A percentile compares a stretch with the other conserved stretches of the same genome.
Evolutionary conservation across 495 filamentous ascomycete species (phyloP).

Genomic region (Bacidia gigantensis): DNA sequence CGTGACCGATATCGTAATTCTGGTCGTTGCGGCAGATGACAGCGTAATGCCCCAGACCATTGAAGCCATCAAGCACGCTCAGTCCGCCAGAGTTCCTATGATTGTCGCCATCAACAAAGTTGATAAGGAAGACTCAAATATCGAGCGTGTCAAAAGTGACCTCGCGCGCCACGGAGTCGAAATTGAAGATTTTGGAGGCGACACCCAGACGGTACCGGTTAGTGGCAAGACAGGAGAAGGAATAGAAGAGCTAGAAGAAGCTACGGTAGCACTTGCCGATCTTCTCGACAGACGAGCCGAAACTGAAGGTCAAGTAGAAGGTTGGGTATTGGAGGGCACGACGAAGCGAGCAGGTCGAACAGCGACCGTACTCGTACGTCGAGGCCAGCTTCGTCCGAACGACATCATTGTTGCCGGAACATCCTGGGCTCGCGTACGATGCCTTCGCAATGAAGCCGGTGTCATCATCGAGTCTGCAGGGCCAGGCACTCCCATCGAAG

Average conservation of each 20-base stretch:
- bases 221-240: slow-evolving; percentile 90
- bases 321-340: slow-evolving; percentile 88
- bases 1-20: slow-evolving; percentile 90
- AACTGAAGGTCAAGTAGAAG: slow-evolving; percentile 61
- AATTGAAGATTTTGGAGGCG: slow-evolving; percentile 89
- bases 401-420: slow-evolving; percentile 78
- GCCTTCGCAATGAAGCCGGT: slow-evolving; percentile 75
- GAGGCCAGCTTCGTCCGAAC: slow-evolving; percentile 69
- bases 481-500: slow-evolving; percentile 79
- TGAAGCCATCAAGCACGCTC: slow-evolving; percentile 91
- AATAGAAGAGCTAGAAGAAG: slow-evolving; percentile 86
- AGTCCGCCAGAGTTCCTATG: slow-evolving; percentile 79
- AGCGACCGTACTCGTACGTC: slow-evolving; percentile 76
- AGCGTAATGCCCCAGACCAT: slow-evolving; percentile 95
- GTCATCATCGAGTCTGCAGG: slow-evolving; percentile 54
- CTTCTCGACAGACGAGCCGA: slow-evolving; percentile 83
- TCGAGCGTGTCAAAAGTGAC: slow-evolving; percentile 76
- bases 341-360: slow-evolving; percentile 77
- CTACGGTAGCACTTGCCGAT: slow-evolving; percentile 68
- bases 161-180: slow-evolving; percentile 74
- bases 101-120: slow-evolving; percentile 98
- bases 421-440: slow-evolving; percentile 71
- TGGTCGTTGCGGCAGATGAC: slow-evolving; percentile 95
- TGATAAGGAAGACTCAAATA: slow-evolving; percentile 68
- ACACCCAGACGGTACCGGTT: slow-evolving; percentile 80